These are phyloP conservation scores for Fraxinus americana DNA, from an alignment of 257 asterid species.

Conservation along the genomic window DNA sequence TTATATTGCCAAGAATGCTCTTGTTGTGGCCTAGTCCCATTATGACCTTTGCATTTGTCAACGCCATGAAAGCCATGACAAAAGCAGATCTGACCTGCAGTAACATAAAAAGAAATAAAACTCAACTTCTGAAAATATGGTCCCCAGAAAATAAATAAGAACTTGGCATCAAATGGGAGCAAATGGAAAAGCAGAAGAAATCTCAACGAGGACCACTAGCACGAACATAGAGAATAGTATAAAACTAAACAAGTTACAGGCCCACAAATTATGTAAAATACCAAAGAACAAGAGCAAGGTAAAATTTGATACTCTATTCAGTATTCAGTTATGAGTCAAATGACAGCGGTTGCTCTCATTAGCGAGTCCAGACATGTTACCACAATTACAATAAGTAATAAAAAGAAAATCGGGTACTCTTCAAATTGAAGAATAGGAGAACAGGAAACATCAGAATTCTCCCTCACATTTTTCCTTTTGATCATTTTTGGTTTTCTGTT, in stretches of 20 bases:
- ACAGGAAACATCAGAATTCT: not conserved
- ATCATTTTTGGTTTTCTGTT: not conserved
- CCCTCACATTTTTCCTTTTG: not conserved
- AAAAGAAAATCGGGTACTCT: not conserved
- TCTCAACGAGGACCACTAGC: not conserved
- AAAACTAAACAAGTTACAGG: not conserved
- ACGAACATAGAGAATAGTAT: not conserved
- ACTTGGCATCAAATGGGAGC: not conserved
- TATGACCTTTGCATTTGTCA: conserved; percentile 68
- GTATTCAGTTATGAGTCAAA: not conserved
- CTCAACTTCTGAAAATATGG: not conserved
- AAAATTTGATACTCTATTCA: not conserved
- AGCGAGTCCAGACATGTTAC: not conserved
- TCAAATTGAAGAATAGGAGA: not conserved
- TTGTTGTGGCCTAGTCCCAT: conserved; percentile 57
- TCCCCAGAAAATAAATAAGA: not conserved
- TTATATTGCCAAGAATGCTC: conserved; percentile 87
- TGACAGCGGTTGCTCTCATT: not conserved
- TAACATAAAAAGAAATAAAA: not conserved
- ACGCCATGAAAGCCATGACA: conserved; percentile 68
- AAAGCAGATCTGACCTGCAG: conserved; percentile 91
- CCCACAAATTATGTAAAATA: not conserved
- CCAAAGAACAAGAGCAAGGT: not conserved
- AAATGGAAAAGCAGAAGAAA: not conserved
- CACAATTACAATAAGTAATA: not conserved